Conservation (phyloP, 2,329 filamentous ascomycete species). For the Sodiomyces alkalinus region DNA sequence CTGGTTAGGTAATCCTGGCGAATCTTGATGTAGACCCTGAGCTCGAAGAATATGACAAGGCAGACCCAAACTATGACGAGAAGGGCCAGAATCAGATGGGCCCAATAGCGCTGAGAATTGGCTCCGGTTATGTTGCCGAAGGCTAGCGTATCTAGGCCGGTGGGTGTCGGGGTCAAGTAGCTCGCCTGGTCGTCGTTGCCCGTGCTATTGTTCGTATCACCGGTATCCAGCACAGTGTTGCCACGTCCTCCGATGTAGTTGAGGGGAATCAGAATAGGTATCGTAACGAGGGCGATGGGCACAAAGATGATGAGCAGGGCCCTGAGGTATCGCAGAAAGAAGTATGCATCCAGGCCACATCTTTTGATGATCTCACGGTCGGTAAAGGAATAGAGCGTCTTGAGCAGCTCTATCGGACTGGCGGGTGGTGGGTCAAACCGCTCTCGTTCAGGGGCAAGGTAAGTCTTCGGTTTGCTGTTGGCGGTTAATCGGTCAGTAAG, state of each 20-base stretch:
- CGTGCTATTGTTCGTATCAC: slow-evolving; percentile 1
- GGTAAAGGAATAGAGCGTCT: slow-evolving; percentile 50
- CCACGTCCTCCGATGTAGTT: slow-evolving; percentile 63
- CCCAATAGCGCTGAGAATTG: slow-evolving; percentile 61
- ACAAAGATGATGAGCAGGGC: slow-evolving; percentile 79
- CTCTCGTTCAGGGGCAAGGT: slow-evolving; percentile 72
- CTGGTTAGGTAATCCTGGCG: slow-evolving; percentile 91
- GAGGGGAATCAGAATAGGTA: slow-evolving; percentile 75
- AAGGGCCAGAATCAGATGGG: slow-evolving; percentile 68
- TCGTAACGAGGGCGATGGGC: slow-evolving; percentile 59
- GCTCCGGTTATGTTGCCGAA: slow-evolving; percentile 69
- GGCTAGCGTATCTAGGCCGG: slow-evolving; percentile 66
- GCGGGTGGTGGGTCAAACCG: slow-evolving; percentile 59
- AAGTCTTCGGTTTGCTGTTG: slow-evolving; percentile 63
- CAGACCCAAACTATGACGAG: slow-evolving; percentile 72
- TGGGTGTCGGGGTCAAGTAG: too few relatives aligned
- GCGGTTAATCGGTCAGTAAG: slow-evolving; percentile 5
- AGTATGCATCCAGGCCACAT: slow-evolving; percentile 91
- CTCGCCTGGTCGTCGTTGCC: slow-evolving; percentile 8
- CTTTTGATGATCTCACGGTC: slow-evolving; percentile 82
- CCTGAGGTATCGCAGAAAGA: slow-evolving; percentile 78
- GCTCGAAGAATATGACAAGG: slow-evolving; percentile 71
- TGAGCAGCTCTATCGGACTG: slow-evolving; percentile 33
- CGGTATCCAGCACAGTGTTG: slow-evolving; percentile 26
- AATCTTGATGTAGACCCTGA: slow-evolving; percentile 79